phyloP scores from a whole-genome alignment of 768 basidiomycete species.

The Leccinum fibrillosum region DNA sequence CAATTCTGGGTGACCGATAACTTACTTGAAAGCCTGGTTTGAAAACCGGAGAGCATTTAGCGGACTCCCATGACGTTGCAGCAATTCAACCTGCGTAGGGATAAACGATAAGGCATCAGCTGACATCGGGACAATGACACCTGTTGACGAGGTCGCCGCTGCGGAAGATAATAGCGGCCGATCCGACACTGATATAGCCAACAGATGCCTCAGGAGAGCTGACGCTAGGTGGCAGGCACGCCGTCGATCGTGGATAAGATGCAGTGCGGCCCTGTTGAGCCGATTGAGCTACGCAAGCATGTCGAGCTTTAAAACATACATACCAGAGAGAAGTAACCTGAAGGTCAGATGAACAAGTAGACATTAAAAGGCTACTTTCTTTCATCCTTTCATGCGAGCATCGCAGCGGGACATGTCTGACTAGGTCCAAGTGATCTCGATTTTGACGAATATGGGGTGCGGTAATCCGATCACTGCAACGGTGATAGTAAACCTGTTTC shows the following conservation, averaged over 20 bases:
- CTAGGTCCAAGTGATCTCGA: constrained; percentile 4
- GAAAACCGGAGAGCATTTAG: constrained; percentile 15
- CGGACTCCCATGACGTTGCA: constrained; percentile 3
- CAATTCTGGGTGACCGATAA: constrained; percentile 9
- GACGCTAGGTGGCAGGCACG: not conserved
- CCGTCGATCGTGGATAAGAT: constrained; percentile 7
- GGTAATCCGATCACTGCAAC: not conserved
- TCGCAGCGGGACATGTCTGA: not conserved
- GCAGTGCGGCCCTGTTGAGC: not conserved
- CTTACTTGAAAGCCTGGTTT: constrained; percentile 18
- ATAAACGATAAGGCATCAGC: not conserved
- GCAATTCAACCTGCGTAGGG: not conserved
- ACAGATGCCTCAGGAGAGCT: not conserved
- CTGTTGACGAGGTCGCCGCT: not conserved
- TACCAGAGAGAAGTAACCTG: not conserved
- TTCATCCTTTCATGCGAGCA: not conserved
- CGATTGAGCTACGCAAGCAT: not conserved
- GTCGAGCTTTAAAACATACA: not conserved
- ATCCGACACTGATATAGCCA: not conserved
- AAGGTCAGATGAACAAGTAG: not conserved
- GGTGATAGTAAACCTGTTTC: constrained; percentile 1
- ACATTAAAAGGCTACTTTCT: not conserved
- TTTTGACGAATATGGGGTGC: not conserved
- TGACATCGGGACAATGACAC: constrained; percentile 2
- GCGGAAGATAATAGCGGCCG: constrained; percentile 2